Base-by-base conservation (phyloP, 495 filamentous ascomycete species). In the Daldinia decipiens region DNA sequence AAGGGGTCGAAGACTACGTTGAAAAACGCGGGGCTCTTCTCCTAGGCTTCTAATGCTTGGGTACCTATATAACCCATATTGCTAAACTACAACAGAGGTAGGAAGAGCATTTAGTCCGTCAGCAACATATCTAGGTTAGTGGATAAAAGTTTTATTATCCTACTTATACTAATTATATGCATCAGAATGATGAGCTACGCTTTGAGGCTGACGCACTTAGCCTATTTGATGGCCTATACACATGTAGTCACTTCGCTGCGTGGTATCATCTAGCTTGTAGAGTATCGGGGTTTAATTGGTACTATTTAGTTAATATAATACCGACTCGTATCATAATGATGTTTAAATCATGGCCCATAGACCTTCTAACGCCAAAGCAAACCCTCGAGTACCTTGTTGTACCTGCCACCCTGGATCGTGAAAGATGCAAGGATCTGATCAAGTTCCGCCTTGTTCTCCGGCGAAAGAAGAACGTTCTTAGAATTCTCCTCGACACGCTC, bases 401-500 rank as follows among this genome's bases (percentile, higher is more conserved):
- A 53, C 15, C 50, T 29, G 50, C 50, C 50, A 31, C 50, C 50
- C 50, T 53, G 50, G 50, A 53, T 53, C 12, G 50, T 53, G 26
- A 53, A 53, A 0, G 50, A 53, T 4, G 50, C 24, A n/a, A 81
- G 53, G n/a, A 81, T 77, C 5, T 40, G 64, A 54, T 83, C 74
- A 27, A 85, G 77, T 55, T 79, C 67, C 29, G 50, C 67, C 69
- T 78, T 43, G 34, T 84, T 80, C 12, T 72, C 73, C 0, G 72
- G 52, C 8, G 62, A 72, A 27, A 84, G 55, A 1, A 65, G 36
- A 2, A 84, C 68, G 8, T 71, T n/a, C 45, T 62, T 78, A 32
- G 50, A 50, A 63, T 85, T 86, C 67, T 53, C 82, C 56, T 74
- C 62, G 7, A 83, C 76, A n/a, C 82, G 68, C 5, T 36, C 63